A percentile compares a stretch with the other conserved stretches of the same genome.
Conservation (phyloP, 371 early-diverging fungal genomes). For the Rhizomucor pusillus region DNA sequence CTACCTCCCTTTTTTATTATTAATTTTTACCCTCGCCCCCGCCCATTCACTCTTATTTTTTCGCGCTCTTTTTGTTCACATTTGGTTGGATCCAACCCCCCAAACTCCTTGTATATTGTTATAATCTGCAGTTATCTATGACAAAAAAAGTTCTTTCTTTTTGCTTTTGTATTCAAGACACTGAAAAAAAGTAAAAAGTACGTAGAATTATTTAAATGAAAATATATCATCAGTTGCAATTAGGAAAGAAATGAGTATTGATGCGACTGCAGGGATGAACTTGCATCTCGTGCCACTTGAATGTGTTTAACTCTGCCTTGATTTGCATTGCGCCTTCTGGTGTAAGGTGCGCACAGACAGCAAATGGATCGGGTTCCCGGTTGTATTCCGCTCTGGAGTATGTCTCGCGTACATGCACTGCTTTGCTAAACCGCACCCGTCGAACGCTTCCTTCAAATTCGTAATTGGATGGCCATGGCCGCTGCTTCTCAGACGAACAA, state of each 20-base stretch:
- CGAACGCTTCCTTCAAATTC: not conserved
- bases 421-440: constrained; percentile 19
- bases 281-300: constrained; percentile 69
- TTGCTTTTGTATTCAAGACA: too few species aligned
- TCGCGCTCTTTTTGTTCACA: too few species aligned
- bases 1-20: too few species aligned
- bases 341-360: constrained; percentile 55
- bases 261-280: constrained; percentile 66
- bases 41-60: too few species aligned
- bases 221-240: not conserved
- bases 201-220: constrained; percentile 1
- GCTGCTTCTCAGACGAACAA: too few species aligned
- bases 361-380: constrained; percentile 57
- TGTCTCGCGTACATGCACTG: constrained; percentile 49
- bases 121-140: too few species aligned
- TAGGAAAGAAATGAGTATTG: constrained; percentile 67
- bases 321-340: constrained; percentile 58
- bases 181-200: not conserved
- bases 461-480: too few species aligned
- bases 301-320: constrained; percentile 70
- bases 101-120: too few species aligned
- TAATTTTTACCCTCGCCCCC: too few species aligned
- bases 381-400: constrained; percentile 69
- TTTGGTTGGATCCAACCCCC: too few species aligned
- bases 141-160: too few species aligned